Conservation (phyloP, 805 yeast genomes). For the Candida insectalens region DNA sequence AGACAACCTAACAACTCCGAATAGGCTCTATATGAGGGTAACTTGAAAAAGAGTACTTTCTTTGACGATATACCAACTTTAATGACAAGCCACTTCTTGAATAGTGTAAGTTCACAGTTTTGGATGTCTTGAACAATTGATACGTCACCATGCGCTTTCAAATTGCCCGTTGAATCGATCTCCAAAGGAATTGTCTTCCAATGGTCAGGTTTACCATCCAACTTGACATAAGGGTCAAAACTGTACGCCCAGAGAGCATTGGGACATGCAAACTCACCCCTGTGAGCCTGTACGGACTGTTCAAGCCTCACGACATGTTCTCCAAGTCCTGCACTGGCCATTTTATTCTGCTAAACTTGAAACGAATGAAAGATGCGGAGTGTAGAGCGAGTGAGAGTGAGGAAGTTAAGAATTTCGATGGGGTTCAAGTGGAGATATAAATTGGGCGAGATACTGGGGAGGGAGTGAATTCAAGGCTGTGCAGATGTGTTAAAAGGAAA, state of each 20-base stretch:
- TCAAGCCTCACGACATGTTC: not conserved
- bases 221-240: not conserved
- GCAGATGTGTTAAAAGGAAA: too few relatives aligned
- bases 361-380: too few relatives aligned
- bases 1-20: constrained; percentile 31
- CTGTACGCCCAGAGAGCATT: constrained; percentile 6
- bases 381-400: too few relatives aligned
- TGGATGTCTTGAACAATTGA: constrained; percentile 20
- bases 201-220: not conserved
- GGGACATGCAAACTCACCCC: constrained; percentile 4
- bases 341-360: too few relatives aligned
- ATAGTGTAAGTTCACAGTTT: constrained; percentile 19
- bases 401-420: too few relatives aligned
- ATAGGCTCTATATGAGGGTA: constrained; percentile 28
- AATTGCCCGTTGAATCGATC: constrained; percentile 18
- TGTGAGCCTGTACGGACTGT: not conserved
- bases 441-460: too few relatives aligned
- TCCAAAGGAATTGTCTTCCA: constrained; percentile 18
- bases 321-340: too few relatives aligned
- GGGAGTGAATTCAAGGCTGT: too few relatives aligned
- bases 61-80: constrained; percentile 29
- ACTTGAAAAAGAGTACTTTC: constrained; percentile 14
- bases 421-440: too few relatives aligned
- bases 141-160: constrained; percentile 11
- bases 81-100: constrained; percentile 25